These are phyloP conservation scores for Claviceps humidiphila DNA, from an alignment of 2,329 filamentous ascomycete genomes.

Conservation along the genomic window DNA sequence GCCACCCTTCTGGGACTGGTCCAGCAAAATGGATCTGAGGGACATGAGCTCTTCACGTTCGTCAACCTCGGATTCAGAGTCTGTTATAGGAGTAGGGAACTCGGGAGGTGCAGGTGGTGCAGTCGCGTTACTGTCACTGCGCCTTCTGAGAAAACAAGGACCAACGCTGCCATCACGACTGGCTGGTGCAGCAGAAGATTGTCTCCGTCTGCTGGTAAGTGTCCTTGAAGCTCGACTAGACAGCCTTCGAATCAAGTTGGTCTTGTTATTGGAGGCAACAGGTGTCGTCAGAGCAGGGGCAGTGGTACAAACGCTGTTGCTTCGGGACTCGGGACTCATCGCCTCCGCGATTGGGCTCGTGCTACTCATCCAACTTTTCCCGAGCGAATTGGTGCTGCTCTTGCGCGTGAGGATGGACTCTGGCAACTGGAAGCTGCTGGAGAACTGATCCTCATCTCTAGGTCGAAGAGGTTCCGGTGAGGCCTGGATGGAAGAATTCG, in stretches of 20 bases:
- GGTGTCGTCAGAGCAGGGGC: conserved; percentile 1
- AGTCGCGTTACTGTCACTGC: conserved; percentile 79
- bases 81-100: conserved; percentile 25
- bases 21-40: conserved; percentile 26
- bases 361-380: conserved; percentile 42
- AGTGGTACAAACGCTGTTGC: conserved; percentile 6
- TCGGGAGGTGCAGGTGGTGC: conserved; percentile 43
- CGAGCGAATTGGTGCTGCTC: conserved; percentile 49
- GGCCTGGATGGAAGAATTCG: conserved; percentile 49
- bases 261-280: conserved; percentile 17
- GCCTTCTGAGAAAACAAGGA: conserved; percentile 71
- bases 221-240: conserved; percentile 67
- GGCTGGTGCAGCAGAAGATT: conserved; percentile 62
- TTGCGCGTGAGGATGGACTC: conserved; percentile 54
- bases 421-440: conserved; percentile 52
- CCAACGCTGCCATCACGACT: conserved; percentile 81
- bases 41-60: conserved; percentile 31
- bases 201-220: conserved; percentile 52
- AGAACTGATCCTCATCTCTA: conserved; percentile 38
- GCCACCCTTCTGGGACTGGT: conserved; percentile 28
- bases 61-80: conserved; percentile 46
- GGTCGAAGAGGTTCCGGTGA: conserved; percentile 52
- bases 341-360: conserved; percentile 43
- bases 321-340: conserved; percentile 11
- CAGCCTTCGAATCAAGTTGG: conserved; percentile 61